Conservation (phyloP, 257 asterid genomes). For the Solanum sparsipilum region DNA sequence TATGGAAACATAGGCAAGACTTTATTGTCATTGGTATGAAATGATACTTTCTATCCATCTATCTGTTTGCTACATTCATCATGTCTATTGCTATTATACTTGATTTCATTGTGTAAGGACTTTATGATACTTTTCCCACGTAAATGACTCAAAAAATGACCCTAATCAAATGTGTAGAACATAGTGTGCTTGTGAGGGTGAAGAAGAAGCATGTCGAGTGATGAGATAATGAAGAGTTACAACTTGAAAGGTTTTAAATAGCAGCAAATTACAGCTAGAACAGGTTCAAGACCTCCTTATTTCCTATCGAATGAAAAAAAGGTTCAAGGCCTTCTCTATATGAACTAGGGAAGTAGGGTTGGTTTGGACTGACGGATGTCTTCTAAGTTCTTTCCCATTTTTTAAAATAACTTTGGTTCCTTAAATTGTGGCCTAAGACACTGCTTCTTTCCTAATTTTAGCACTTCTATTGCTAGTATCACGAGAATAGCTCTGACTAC, state of each 20-base stretch:
- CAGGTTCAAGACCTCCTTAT: no score
- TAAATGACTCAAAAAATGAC: not conserved
- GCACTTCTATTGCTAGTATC: not conserved
- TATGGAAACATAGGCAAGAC: slow-evolving; percentile 94
- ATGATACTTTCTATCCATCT: not conserved
- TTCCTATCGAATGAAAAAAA: not conserved
- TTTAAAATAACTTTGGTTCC: not conserved
- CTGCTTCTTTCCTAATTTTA: not conserved
- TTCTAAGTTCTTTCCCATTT: not conserved
- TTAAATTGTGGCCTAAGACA: not conserved
- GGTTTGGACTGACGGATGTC: not conserved
- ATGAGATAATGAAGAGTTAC: not conserved
- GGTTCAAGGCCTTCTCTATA: not conserved
- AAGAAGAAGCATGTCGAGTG: not conserved
- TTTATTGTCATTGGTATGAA: slow-evolving; percentile 73
- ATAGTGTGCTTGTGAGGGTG: not conserved
- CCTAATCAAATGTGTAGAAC: not conserved
- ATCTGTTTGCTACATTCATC: not conserved
- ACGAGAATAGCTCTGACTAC: not conserved
- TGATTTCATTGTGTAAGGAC: not conserved
- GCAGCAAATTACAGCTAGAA: not conserved
- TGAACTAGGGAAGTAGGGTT: not conserved
- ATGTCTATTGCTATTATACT: not conserved
- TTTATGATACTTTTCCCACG: not conserved
- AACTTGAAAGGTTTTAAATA: not conserved